Evolutionary conservation across 257 asterid genomes (phyloP).

Genomic region (Solanum verrucosum): DNA sequence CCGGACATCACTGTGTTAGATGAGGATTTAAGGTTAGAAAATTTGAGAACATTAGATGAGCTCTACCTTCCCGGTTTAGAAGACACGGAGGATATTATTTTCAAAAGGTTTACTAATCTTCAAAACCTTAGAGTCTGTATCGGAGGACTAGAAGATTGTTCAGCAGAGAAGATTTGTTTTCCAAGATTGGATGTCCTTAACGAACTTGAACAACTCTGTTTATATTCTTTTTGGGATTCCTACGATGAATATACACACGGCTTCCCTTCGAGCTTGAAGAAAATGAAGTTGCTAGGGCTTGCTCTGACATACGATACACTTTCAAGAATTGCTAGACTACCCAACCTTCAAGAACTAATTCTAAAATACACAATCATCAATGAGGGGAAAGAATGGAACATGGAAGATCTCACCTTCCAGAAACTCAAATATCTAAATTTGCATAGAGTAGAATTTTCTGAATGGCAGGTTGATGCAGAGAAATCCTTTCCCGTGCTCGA

Average conservation of each 20-base stretch:
- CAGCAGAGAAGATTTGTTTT: neutral
- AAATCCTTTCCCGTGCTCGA: neutral
- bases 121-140: neutral
- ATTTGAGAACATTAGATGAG: neutral
- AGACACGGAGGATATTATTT: neutral
- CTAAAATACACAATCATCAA: neutral
- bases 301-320: neutral
- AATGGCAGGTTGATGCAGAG: neutral
- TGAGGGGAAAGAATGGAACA: neutral
- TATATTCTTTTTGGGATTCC: rapidly evolving
- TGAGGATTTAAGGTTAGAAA: neutral
- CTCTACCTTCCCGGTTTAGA: neutral
- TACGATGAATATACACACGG: neutral
- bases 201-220: neutral
- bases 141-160: neutral
- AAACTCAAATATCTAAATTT: neutral
- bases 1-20: neutral
- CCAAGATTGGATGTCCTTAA: neutral
- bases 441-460: rapidly evolving
- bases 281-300: rapidly evolving
- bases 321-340: neutral
- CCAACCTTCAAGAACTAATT: neutral
- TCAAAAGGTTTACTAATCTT: neutral
- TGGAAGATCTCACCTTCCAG: neutral
- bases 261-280: neutral